A percentile compares a stretch with the other conserved stretches of the same genome.
Conservation (phyloP, 805 yeast species). For the Cyberlindnera samutprakarnensis region DNA sequence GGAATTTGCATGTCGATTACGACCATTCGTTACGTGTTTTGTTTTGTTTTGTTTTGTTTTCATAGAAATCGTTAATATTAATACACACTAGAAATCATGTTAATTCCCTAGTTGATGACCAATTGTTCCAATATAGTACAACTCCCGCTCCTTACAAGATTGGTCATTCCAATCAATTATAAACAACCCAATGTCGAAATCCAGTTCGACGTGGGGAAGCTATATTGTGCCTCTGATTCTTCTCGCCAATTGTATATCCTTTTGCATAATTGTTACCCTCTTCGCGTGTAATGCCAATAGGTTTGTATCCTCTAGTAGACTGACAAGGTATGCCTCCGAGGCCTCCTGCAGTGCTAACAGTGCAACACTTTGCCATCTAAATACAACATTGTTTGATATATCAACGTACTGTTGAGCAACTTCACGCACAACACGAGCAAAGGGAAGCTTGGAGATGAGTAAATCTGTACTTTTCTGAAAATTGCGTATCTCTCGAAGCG, state of each 20-base stretch:
- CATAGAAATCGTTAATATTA: too few species aligned
- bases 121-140: too few species aligned
- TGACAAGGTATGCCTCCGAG: constrained; percentile 68
- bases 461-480: constrained; percentile 65
- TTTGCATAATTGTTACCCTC: constrained; percentile 80
- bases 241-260: constrained; percentile 74
- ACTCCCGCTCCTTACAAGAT: too few species aligned
- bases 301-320: constrained; percentile 70
- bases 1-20: too few species aligned
- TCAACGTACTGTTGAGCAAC: constrained; percentile 49
- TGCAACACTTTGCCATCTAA: constrained; percentile 77
- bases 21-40: too few species aligned
- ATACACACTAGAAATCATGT: too few species aligned
- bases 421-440: constrained; percentile 70
- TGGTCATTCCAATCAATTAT: too few species aligned
- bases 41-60: too few species aligned
- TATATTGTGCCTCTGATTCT: constrained; percentile 51
- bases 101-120: too few species aligned
- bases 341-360: constrained; percentile 76
- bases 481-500: constrained; percentile 59
- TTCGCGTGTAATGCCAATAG: constrained; percentile 73
- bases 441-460: constrained; percentile 63
- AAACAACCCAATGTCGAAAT: too few species aligned
- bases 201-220: not conserved
- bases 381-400: constrained; percentile 44